Conservation (phyloP, 306 rosid genomes). For the Lagenaria siceraria region DNA sequence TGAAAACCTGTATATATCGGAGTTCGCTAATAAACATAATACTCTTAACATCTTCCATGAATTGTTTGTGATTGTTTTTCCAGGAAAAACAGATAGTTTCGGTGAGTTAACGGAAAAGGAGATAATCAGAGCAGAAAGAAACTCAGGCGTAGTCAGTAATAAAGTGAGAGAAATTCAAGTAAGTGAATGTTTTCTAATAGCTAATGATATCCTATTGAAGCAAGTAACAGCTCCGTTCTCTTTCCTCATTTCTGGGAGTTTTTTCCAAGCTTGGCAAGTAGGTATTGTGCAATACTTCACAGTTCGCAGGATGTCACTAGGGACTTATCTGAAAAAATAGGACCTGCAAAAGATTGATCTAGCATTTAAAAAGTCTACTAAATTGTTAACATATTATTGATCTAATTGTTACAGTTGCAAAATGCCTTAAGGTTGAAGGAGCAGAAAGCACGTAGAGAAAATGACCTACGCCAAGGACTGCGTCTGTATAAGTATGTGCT, state of each 20-base stretch:
- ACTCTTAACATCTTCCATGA: neutral
- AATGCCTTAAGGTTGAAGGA: conserved; percentile 64
- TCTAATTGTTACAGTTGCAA: conserved; percentile 48
- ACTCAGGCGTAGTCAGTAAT: conserved; percentile 72
- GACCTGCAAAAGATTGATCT: neutral
- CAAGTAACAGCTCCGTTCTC: neutral
- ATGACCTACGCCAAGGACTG: conserved; percentile 69
- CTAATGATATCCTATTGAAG: neutral
- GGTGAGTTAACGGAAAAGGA: conserved; percentile 78
- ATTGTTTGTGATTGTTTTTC: conserved; percentile 2
- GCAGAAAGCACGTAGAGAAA: conserved; percentile 51
- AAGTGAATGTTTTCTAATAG: conserved; percentile 17
- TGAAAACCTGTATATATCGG: neutral
- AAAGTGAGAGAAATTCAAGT: conserved; percentile 97
- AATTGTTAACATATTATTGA: neutral
- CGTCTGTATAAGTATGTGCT: conserved; percentile 62
- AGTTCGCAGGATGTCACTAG: neutral
- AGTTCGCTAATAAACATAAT: neutral
- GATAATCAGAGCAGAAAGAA: conserved; percentile 93
- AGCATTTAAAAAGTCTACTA: neutral
- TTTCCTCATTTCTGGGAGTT: neutral
- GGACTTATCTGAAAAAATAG: neutral
- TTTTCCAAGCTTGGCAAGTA: neutral
- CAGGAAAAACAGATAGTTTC: conserved; percentile 49
- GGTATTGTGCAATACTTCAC: neutral